phyloP scores from a whole-genome alignment of 2,329 filamentous ascomycete genomes.

The Leptosphaerulina australis region DNA sequence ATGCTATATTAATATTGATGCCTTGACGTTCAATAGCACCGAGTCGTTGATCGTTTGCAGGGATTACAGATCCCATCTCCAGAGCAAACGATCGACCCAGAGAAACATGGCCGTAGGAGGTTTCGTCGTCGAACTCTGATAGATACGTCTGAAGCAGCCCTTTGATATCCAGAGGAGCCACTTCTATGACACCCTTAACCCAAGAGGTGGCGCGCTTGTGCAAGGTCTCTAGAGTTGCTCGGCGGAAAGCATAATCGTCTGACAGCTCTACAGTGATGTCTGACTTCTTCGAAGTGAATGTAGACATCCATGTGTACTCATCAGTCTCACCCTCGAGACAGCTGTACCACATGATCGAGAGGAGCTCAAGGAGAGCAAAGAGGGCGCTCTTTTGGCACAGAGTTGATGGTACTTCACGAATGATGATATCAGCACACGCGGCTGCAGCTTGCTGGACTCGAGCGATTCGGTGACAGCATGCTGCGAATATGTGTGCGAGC shows the following conservation, averaged over 20 bases:
- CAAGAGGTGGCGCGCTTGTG: constrained; percentile 78
- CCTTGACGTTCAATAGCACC: constrained; percentile 77
- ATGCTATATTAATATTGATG: constrained; percentile 84
- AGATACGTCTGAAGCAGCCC: constrained; percentile 94
- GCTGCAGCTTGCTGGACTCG: constrained; percentile 89
- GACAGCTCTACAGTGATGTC: constrained; percentile 88
- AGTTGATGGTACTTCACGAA: constrained; percentile 82
- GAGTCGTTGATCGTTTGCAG: constrained; percentile 82
- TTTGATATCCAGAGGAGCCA: constrained; percentile 92
- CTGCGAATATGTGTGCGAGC: constrained; percentile 81
- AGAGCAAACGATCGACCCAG: constrained; percentile 92
- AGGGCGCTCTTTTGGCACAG: constrained; percentile 89
- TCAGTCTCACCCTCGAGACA: constrained; percentile 95
- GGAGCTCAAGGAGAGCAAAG: constrained; percentile 87
- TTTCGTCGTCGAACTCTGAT: constrained; percentile 91
- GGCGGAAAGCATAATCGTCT: constrained; percentile 85
- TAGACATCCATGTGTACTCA: constrained; percentile 84
- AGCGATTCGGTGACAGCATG: constrained; percentile 91
- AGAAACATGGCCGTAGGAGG: constrained; percentile 87
- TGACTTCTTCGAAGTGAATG: constrained; percentile 76
- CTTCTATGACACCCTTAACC: constrained; percentile 79
- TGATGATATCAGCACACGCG: constrained; percentile 81
- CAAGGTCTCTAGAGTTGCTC: constrained; percentile 77
- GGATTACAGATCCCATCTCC: constrained; percentile 87
- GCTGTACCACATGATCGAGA: constrained; percentile 93